Evolutionary conservation across 83 land plant species (phyloP).

Genomic region (Thuja plicata): DNA sequence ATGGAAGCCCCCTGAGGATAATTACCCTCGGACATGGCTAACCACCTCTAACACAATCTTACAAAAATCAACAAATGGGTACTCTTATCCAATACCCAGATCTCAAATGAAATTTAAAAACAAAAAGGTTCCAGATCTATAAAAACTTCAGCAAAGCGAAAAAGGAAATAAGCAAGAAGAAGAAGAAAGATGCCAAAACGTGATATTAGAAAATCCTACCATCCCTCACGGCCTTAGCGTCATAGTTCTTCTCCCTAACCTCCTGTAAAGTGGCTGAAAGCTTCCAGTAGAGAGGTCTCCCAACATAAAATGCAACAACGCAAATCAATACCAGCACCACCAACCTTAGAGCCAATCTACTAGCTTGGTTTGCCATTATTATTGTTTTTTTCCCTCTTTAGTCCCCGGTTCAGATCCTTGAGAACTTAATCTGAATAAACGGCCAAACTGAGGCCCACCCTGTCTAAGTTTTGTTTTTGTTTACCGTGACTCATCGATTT

Average conservation of each 20-base stretch:
- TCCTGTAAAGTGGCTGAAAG: slow-evolving; percentile 67
- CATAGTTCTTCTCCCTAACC: slow-evolving; percentile 43
- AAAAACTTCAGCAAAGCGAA: not conserved
- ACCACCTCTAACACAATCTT: not conserved
- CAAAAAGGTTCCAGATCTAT: not conserved
- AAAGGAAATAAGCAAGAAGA: not conserved
- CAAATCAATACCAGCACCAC: slow-evolving; percentile 17
- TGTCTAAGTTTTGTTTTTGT: not conserved
- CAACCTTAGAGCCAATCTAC: slow-evolving; percentile 34
- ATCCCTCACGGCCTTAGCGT: slow-evolving; percentile 39
- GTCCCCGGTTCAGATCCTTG: not conserved
- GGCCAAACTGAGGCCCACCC: not conserved
- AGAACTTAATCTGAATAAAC: not conserved
- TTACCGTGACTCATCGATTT: not conserved
- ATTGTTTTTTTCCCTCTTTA: not conserved
- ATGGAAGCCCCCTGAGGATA: not conserved
- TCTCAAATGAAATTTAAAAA: not conserved
- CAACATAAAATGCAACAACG: slow-evolving; percentile 53
- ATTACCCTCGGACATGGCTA: not conserved
- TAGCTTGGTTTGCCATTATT: slow-evolving; percentile 31
- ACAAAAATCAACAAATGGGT: not conserved
- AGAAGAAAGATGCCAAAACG: not conserved
- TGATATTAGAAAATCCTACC: slow-evolving; percentile 16
- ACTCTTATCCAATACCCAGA: not conserved
- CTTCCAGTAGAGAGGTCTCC: slow-evolving; percentile 76